Evolutionary conservation across 1,284 basidiomycete species (phyloP).

Genomic region (Ceratobasidium sp.): DNA sequence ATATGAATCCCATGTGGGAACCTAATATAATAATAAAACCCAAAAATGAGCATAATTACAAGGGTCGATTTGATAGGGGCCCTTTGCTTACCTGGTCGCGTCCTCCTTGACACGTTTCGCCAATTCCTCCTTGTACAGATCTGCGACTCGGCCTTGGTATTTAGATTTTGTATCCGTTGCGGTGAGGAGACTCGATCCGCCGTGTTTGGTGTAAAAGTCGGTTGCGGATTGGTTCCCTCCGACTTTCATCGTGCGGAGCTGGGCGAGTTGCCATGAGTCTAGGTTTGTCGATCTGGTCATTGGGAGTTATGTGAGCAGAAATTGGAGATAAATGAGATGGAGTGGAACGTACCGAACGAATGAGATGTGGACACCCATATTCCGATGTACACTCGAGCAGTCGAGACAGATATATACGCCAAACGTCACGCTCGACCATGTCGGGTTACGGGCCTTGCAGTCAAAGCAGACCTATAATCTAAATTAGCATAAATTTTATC

Average conservation of each 20-base stretch:
- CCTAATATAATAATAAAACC: conserved; percentile 58
- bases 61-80: neutral
- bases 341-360: conserved; percentile 85
- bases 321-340: conserved; percentile 18
- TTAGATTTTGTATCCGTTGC: conserved; percentile 89
- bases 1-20: conserved; percentile 82
- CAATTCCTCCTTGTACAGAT: conserved; percentile 94
- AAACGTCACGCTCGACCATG: conserved; percentile 97
- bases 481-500: neutral
- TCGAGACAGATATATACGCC: conserved; percentile 98
- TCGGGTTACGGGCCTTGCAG: conserved; percentile 96
- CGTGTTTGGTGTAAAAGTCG: conserved; percentile 92
- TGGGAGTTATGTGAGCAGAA: neutral
- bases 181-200: conserved; percentile 76
- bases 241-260: conserved; percentile 96
- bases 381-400: conserved; percentile 95
- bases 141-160: conserved; percentile 86
- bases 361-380: conserved; percentile 98
- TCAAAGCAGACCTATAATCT: conserved; percentile 89
- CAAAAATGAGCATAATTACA: neutral
- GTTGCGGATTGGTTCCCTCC: conserved; percentile 92
- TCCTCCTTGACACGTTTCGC: conserved; percentile 87
- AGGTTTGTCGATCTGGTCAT: conserved; percentile 89
- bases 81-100: conserved; percentile 67
- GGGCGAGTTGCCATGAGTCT: conserved; percentile 92